Evolutionary conservation across 2,329 filamentous ascomycete genomes (phyloP), one percentile per base, ranked within the genome.

Genomic region (Ophiostoma triangulosporum): DNA sequence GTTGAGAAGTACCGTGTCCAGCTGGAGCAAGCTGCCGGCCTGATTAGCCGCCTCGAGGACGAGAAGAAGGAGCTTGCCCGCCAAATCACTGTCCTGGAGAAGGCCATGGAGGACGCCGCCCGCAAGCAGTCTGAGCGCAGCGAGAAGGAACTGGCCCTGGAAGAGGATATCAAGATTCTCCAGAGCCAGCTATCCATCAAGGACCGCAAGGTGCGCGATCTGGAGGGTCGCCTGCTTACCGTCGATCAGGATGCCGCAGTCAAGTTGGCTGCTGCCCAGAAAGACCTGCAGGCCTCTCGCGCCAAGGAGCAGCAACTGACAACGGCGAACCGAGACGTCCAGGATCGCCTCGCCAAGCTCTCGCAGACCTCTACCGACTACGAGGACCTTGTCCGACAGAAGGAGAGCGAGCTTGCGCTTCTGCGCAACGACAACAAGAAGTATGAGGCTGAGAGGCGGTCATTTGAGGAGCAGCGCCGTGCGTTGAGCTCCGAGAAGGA

Each of bases 351-450:
- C 52, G 78, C 86, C 0, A 83, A 95, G 60, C 73, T 98, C 17
- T 93, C 93, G 0, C 83, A 88, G 49, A 96, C 91, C 0, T 95
- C 91, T 0, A 94, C 89, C 0, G 88, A 90, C 63, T 97, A 95
- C 60, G 93, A 98, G 67, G 91, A 97, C 62, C 78, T 97, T 43
- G 85, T 98, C 24, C 80, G 89, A 24, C 84, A 86, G 56, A 98
- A 97, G 66, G 93, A 98, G 64, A 95, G 90, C 65, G 94, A 98
- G 64, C 73, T 98, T 20, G 78, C 84, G 0, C 76, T 97, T 46
- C 75, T 97, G 32, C 88, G 89, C 60, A 81, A 82, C 11, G 93
- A 98, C 65, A 80, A 90, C 58, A 86, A 85, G 65, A 88, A 84
- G 58, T 84, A 85, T 60, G 86, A 95, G 64, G 80, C 83, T 51